Conservation (phyloP, 2,329 filamentous ascomycete genomes). For the Phialocephala sp. region DNA sequence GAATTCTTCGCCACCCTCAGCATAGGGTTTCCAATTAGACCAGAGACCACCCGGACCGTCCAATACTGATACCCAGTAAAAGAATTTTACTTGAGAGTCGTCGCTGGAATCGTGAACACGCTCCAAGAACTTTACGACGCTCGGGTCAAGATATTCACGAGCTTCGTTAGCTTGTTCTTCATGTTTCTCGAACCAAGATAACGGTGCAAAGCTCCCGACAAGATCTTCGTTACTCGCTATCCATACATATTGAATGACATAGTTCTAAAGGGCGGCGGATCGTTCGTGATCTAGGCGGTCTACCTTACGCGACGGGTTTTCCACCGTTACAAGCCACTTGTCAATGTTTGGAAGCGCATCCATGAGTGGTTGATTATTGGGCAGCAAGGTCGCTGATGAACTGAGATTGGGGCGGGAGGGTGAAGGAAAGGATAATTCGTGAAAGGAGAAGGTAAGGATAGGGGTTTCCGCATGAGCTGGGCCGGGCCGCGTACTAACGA, state of each 20-base stretch:
- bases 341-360: neutral
- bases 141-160: neutral
- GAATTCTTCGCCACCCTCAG: neutral
- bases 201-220: neutral
- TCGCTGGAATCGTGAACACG: neutral
- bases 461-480: too few relatives aligned
- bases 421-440: too few relatives aligned
- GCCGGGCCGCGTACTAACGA: too few relatives aligned
- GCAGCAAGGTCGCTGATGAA: too few relatives aligned
- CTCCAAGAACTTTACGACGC: neutral
- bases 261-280: neutral
- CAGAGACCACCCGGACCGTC: neutral
- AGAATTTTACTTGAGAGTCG: neutral
- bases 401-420: too few relatives aligned
- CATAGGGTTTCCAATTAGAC: neutral
- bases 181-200: slow-evolving; percentile 1
- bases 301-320: neutral
- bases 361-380: too few relatives aligned
- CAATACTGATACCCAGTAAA: neutral
- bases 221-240: neutral
- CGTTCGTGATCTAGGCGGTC: neutral
- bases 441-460: too few relatives aligned
- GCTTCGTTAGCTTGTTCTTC: neutral
- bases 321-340: neutral
- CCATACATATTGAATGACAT: neutral